These are phyloP conservation scores for Hanseniaspora thailandica DNA, from an alignment of 805 yeast genomes.

Conservation along the genomic window DNA sequence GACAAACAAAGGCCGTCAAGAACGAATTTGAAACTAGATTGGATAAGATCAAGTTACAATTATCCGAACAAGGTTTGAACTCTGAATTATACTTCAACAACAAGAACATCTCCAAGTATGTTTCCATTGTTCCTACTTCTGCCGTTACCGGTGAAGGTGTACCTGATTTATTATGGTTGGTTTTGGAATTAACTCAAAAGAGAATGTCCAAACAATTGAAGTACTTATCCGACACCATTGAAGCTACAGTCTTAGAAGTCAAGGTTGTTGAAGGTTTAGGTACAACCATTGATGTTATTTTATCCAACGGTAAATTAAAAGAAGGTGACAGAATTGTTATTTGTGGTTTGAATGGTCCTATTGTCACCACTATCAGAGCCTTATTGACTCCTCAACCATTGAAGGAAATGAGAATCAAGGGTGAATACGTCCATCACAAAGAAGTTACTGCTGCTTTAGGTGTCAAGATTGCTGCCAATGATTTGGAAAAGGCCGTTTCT, in stretches of 20 bases:
- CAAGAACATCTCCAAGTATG: constrained; percentile 84
- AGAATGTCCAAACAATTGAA: constrained; percentile 97
- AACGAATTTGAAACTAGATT: constrained; percentile 84
- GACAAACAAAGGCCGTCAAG: constrained; percentile 75
- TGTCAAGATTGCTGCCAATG: constrained; percentile 96
- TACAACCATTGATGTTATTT: constrained; percentile 92
- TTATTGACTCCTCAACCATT: constrained; percentile 94
- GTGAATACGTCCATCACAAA: constrained; percentile 93
- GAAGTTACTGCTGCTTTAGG: constrained; percentile 98
- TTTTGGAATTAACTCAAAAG: constrained; percentile 90
- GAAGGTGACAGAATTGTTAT: constrained; percentile 93
- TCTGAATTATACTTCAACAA: constrained; percentile 93
- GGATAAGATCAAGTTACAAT: constrained; percentile 72
- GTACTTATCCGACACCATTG: constrained; percentile 77
- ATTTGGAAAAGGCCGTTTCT: constrained; percentile 95
- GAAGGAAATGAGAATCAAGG: constrained; percentile 88
- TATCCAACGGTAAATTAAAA: constrained; percentile 87
- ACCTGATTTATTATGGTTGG: constrained; percentile 92
- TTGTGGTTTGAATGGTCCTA: constrained; percentile 98
- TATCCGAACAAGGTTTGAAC: constrained; percentile 97
- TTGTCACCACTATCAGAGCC: constrained; percentile 91
- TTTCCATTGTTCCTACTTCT: constrained; percentile 94
- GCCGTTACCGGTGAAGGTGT: constrained; percentile 99
- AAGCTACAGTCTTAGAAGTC: constrained; percentile 94
- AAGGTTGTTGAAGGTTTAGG: constrained; percentile 98